These are phyloP conservation scores for Torulaspora delbrueckii DNA, from an alignment of 805 yeast genomes.

Conservation along the genomic window DNA sequence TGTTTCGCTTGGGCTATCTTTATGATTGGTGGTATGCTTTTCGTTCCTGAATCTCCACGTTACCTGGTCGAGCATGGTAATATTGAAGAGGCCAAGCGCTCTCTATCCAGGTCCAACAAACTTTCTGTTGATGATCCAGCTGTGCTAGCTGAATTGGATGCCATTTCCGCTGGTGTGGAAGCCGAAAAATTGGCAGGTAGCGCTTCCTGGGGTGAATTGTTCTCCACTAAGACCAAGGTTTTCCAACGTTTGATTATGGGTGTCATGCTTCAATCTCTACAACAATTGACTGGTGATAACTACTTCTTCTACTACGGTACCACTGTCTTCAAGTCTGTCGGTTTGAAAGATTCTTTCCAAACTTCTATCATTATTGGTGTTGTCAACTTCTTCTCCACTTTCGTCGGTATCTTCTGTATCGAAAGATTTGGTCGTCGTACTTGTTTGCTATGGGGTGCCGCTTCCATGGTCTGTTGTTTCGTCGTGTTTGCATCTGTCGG, in stretches of 20 bases:
- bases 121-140: conserved; percentile 49
- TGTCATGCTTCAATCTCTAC: conserved; percentile 53
- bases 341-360: conserved; percentile 52
- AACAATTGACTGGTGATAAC: conserved; percentile 63
- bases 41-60: conserved; percentile 74
- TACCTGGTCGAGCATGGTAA: conserved; percentile 51
- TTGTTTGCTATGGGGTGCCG: conserved; percentile 46
- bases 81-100: conserved; percentile 56
- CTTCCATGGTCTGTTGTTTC: conserved; percentile 44
- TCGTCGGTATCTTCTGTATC: conserved; percentile 46
- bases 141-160: conserved; percentile 52
- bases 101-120: conserved; percentile 57
- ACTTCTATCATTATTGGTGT: conserved; percentile 56
- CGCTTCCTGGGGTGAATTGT: conserved; percentile 60
- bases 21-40: conserved; percentile 37
- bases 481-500: conserved; percentile 57
- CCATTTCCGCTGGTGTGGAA: conserved; percentile 56
- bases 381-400: conserved; percentile 55
- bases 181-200: conserved; percentile 55
- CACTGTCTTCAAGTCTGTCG: conserved; percentile 56
- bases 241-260: conserved; percentile 46
- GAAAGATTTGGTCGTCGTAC: conserved; percentile 53
- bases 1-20: conserved; percentile 45
- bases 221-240: conserved; percentile 63
- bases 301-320: conserved; percentile 67